Percentiles rank a stretch among this genome's conserved stretches.
Conservation (phyloP, 2,329 filamentous ascomycete genomes). For the Fusarium agapanthi region DNA sequence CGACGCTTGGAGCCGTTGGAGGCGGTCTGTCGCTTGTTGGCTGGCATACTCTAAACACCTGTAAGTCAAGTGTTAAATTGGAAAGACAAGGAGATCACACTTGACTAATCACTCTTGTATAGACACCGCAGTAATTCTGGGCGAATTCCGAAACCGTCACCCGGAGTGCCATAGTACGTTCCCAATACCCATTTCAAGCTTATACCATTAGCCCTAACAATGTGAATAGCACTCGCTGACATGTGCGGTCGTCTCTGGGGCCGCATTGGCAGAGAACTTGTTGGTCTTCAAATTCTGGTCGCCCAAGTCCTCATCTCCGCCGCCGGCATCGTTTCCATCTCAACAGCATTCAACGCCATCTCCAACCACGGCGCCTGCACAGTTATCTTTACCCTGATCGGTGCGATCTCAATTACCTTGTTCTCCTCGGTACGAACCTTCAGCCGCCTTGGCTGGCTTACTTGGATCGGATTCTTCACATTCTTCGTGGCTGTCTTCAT, state of each 20-base stretch:
- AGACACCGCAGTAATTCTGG: not conserved
- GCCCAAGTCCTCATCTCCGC: not conserved
- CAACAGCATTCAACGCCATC: not conserved
- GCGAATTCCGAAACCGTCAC: not conserved
- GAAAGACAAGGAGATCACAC: fast-evolving
- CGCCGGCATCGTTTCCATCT: not conserved
- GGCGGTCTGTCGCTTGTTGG: not conserved
- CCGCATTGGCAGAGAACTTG: not conserved
- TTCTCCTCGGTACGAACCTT: not conserved
- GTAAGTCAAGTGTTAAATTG: not conserved
- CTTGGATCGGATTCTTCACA: not conserved
- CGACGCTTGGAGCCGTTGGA: not conserved
- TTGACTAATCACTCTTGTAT: not conserved
- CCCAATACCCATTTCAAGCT: fast-evolving
- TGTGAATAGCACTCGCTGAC: not conserved
- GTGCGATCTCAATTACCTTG: not conserved
- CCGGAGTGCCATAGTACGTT: not conserved
- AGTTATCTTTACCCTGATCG: not conserved
- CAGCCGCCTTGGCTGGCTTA: not conserved
- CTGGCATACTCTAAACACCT: not conserved
- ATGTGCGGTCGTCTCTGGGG: constrained; percentile 1
- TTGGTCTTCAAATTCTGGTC: not conserved
- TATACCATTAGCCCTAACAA: not conserved
- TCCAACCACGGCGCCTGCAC: not conserved
- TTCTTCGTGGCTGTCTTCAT: constrained; percentile 1